Conservation (phyloP, 345 rosid genomes). For the Kernera saxatilis region DNA sequence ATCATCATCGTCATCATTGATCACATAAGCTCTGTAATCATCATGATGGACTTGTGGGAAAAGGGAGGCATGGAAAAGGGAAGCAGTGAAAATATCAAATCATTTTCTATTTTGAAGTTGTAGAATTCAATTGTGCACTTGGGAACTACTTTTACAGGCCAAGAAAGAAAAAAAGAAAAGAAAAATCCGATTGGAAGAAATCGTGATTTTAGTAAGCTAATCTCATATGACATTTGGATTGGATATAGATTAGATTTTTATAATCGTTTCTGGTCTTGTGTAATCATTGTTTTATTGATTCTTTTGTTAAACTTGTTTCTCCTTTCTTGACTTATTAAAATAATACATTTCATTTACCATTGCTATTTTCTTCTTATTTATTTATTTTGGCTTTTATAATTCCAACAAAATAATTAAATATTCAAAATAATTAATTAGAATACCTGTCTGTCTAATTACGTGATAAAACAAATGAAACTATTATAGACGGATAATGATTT, state of each 20-base stretch:
- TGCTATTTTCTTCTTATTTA: not conserved
- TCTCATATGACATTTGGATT: constrained; percentile 19
- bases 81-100: constrained; percentile 3
- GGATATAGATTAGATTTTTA: constrained; percentile 23
- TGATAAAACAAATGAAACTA: too few species aligned
- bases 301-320: constrained; percentile 19
- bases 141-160: constrained; percentile 18
- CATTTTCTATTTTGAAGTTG: not conserved
- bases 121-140: constrained; percentile 17
- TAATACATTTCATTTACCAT: constrained; percentile 1
- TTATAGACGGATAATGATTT: too few species aligned
- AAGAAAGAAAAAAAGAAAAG: not conserved
- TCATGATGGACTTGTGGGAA: not conserved
- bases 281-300: constrained; percentile 33
- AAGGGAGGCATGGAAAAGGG: not conserved
- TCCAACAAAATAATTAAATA: too few species aligned
- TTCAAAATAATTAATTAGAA: too few species aligned
- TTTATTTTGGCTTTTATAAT: not conserved
- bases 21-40: constrained; percentile 18
- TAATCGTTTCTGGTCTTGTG: constrained; percentile 19
- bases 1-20: not conserved
- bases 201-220: constrained; percentile 33
- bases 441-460: too few species aligned
- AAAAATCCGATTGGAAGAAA: constrained; percentile 29
- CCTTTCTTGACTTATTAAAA: constrained; percentile 10